These are phyloP conservation scores for Verticillium tricorpus DNA, from an alignment of 2,329 filamentous ascomycete species.

Conservation along the genomic window DNA sequence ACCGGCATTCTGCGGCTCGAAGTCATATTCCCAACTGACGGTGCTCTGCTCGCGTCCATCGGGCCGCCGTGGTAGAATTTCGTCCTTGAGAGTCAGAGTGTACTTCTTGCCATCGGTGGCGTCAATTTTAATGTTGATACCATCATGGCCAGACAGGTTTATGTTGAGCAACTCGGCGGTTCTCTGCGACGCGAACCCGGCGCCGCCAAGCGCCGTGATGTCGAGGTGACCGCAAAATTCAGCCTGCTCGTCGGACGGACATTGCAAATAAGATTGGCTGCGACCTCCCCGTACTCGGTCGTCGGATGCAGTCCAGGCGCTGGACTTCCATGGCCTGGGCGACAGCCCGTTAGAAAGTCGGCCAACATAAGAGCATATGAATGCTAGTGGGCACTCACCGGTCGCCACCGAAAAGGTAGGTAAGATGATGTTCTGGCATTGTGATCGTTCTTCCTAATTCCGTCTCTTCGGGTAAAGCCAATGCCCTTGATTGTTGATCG, in stretches of 20 bases:
- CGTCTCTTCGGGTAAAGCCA: too few relatives aligned
- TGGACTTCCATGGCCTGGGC: constrained; percentile 51
- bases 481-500: too few relatives aligned
- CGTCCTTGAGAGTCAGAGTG: constrained; percentile 71
- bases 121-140: constrained; percentile 50
- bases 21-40: constrained; percentile 71
- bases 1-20: constrained; percentile 31
- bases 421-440: not conserved
- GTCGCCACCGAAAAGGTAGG: constrained; percentile 35
- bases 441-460: not conserved
- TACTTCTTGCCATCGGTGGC: constrained; percentile 62
- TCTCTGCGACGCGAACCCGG: constrained; percentile 77
- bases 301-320: constrained; percentile 65
- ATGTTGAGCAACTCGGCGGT: constrained; percentile 56
- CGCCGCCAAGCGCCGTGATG: constrained; percentile 69
- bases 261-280: constrained; percentile 50
- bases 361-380: too few relatives aligned
- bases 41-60: constrained; percentile 69
- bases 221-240: constrained; percentile 68
- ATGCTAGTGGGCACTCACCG: constrained; percentile 22
- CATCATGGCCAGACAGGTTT: constrained; percentile 60
- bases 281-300: constrained; percentile 74
- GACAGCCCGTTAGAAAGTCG: not conserved
- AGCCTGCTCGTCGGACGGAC: constrained; percentile 33
- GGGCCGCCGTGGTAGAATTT: constrained; percentile 49